These are phyloP conservation scores for Patellaria atrata DNA, from an alignment of 495 filamentous ascomycete species.

Conservation along the genomic window DNA sequence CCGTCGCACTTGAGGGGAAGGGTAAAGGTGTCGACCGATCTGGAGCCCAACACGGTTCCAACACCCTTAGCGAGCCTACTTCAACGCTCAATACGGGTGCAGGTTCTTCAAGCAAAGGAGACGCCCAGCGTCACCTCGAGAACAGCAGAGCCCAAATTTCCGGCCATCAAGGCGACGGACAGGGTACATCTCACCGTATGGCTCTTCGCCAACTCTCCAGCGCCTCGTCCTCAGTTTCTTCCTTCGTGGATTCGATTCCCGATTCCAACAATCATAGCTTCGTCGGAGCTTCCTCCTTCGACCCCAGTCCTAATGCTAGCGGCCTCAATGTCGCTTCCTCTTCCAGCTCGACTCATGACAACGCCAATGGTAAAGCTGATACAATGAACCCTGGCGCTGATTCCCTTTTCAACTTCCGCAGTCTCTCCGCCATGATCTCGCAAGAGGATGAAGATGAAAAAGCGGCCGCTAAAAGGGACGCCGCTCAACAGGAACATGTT, in stretches of 20 bases:
- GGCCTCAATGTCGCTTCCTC: slow-evolving; percentile 24
- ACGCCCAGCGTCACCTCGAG: slow-evolving; percentile 25
- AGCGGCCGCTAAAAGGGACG: slow-evolving; percentile 11
- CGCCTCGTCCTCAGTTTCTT: slow-evolving; percentile 68
- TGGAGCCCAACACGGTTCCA: slow-evolving; percentile 17
- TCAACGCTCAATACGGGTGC: slow-evolving; percentile 22
- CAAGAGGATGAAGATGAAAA: slow-evolving; percentile 43
- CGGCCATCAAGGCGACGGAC: slow-evolving; percentile 10
- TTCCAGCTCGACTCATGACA: too few species aligned
- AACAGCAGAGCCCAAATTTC: slow-evolving; percentile 23
- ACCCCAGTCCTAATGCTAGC: slow-evolving; percentile 25
- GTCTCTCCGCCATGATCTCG: slow-evolving; percentile 72
- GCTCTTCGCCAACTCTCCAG: slow-evolving; percentile 70
- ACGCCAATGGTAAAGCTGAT: slow-evolving; percentile 19
- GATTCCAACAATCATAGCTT: slow-evolving; percentile 35
- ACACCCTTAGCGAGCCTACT: slow-evolving; percentile 23
- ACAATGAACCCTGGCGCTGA: slow-evolving; percentile 39
- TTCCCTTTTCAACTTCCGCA: slow-evolving; percentile 83
- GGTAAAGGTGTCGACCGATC: slow-evolving; percentile 69
- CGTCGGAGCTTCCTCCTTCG: slow-evolving; percentile 29
- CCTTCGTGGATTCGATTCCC: slow-evolving; percentile 47
- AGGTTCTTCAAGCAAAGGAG: slow-evolving; percentile 16
- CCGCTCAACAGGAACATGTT: slow-evolving; percentile 19
- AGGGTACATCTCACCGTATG: slow-evolving; percentile 33
- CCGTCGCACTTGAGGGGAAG: slow-evolving; percentile 37